phyloP scores from a whole-genome alignment of 139 green algal genomes.

The Micractinium sp. region DNA sequence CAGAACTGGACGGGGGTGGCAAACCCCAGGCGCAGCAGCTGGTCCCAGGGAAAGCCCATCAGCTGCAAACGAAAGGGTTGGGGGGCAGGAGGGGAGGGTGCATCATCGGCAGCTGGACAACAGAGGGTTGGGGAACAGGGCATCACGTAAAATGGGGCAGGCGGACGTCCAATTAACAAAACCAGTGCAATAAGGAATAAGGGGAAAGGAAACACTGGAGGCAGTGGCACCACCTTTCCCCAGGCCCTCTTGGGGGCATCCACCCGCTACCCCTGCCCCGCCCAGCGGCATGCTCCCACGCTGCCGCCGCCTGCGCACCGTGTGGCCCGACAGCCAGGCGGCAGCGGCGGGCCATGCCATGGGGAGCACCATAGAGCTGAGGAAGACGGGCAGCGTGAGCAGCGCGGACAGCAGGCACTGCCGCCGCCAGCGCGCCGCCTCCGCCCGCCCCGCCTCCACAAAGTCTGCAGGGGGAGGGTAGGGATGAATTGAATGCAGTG shows the following conservation, averaged over 20 bases:
- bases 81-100: not conserved
- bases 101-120: no score
- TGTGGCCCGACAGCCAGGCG: not conserved
- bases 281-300: not conserved
- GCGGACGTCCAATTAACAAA: no score
- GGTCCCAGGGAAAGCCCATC: constrained; percentile 72
- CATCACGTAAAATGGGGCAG: no score
- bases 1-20: constrained; percentile 92
- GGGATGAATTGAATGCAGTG: not conserved
- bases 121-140: no score
- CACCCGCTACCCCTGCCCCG: no score
- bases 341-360: constrained; percentile 52
- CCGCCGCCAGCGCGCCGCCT: constrained; percentile 62
- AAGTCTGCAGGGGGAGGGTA: not conserved
- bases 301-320: not conserved
- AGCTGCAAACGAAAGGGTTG: constrained; percentile 41
- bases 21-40: constrained; percentile 86
- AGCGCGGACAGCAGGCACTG: constrained; percentile 49
- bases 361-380: constrained; percentile 90
- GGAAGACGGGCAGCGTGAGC: constrained; percentile 90
- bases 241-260: no score
- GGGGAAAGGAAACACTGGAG: no score
- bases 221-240: no score
- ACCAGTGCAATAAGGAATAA: no score
- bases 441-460: constrained; percentile 30